Percentiles rank a stretch among this genome's conserved stretches.
phyloP scores from a whole-genome alignment of 768 basidiomycete species.

The Termitomyces sp. region DNA sequence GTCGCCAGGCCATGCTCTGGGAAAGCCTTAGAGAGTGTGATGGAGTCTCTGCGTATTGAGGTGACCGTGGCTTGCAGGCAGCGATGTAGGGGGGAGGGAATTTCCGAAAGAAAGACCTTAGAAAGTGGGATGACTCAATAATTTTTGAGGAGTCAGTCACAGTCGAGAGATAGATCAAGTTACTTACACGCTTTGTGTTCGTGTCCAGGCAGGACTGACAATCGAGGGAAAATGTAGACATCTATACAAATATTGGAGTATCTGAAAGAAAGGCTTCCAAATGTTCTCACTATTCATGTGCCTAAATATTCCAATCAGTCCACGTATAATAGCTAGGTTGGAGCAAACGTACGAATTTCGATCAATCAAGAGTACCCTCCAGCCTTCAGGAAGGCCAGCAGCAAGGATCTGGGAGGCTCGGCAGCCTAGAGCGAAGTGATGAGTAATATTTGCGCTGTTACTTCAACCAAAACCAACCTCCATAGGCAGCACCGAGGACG shows the following conservation, averaged over 20 bases:
- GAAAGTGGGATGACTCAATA: conserved; percentile 53
- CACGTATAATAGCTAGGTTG: background rate
- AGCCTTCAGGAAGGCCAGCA: conserved; percentile 44
- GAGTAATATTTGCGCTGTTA: background rate
- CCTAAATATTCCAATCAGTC: conserved; percentile 22
- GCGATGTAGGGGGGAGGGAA: conserved; percentile 28
- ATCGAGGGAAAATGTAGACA: conserved; percentile 58
- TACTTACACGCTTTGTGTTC: conserved; percentile 66
- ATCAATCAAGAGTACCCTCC: conserved; percentile 59
- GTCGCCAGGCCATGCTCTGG: conserved; percentile 42
- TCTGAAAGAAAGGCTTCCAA: background rate
- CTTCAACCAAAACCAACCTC: conserved; percentile 22
- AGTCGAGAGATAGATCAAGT: background rate
- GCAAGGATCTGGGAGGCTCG: conserved; percentile 50
- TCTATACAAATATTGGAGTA: conserved; percentile 26
- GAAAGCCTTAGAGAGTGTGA: conserved; percentile 48
- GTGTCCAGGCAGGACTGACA: conserved; percentile 56
- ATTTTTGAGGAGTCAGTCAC: background rate
- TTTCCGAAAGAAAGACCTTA: conserved; percentile 39
- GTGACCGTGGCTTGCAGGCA: conserved; percentile 45
- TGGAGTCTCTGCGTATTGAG: conserved; percentile 34
- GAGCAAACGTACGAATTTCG: conserved; percentile 49
- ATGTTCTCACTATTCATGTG: conserved; percentile 45
- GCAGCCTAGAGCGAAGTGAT: conserved; percentile 33
- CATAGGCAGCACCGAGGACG: conserved; percentile 34